phyloP scores from a whole-genome alignment of 2,329 filamentous ascomycete species.

The Graphilbum sp. region DNA sequence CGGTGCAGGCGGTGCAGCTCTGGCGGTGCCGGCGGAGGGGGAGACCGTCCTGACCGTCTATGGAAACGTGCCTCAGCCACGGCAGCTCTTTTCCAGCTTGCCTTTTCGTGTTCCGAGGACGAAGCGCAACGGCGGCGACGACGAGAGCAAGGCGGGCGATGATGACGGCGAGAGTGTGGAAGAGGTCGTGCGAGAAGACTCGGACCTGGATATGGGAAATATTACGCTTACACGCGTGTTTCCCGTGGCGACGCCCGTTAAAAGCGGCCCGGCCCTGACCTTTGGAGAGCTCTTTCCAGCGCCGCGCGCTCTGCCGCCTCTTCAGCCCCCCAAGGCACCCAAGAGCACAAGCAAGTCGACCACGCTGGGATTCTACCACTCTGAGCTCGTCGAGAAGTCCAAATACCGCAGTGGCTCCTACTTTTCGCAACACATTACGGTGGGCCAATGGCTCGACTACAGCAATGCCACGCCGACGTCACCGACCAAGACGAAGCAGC shows the following conservation, averaged over 20 bases:
- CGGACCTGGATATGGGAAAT: slow-evolving; percentile 14
- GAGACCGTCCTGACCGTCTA: slow-evolving; percentile 54
- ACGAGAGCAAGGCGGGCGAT: slow-evolving; percentile 7
- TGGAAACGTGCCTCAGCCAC: slow-evolving; percentile 56
- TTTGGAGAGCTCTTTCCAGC: slow-evolving; percentile 62
- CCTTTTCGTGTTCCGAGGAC: slow-evolving; percentile 30
- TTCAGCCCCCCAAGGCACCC: slow-evolving; percentile 56
- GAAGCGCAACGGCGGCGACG: slow-evolving; percentile 4
- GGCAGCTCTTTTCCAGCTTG: slow-evolving; percentile 76
- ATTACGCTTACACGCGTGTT: slow-evolving; percentile 52
- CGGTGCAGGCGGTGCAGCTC: neutral
- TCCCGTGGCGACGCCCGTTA: slow-evolving; percentile 28
- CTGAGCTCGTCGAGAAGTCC: slow-evolving; percentile 30
- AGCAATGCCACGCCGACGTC: slow-evolving; percentile 42
- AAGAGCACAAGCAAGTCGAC: slow-evolving; percentile 51
- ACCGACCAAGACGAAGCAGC: slow-evolving; percentile 45
- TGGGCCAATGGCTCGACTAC: slow-evolving; percentile 57
- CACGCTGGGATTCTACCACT: slow-evolving; percentile 20
- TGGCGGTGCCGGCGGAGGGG: slow-evolving; percentile 9
- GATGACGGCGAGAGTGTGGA: slow-evolving; percentile 28
- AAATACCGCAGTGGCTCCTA: slow-evolving; percentile 42
- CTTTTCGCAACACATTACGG: slow-evolving; percentile 46
- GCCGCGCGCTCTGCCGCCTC: slow-evolving; percentile 43
- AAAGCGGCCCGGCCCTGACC: slow-evolving; percentile 37
- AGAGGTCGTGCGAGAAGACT: slow-evolving; percentile 27